Evolutionary conservation across 2,329 filamentous ascomycete genomes (phyloP), one percentile per base, ranked within the genome.

Genomic region (Curvularia lunata): DNA sequence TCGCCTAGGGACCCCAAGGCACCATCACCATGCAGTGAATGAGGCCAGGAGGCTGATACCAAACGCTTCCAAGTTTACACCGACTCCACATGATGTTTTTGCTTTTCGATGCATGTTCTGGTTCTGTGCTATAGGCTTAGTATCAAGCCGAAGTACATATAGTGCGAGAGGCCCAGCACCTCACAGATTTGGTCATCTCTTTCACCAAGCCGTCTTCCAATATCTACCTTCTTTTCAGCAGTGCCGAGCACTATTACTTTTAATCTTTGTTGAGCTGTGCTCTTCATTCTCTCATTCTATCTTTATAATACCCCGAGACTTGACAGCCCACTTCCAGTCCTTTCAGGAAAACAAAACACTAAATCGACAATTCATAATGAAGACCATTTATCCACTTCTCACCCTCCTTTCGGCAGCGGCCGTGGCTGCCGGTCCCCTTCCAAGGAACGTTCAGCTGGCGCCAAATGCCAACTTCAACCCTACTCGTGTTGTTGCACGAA

Each of bases 211-310:
- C 32, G 2, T 55, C 54, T 63, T 55, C 41, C 47, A 41, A 46
- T 59, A 56, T 48, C 37, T 56, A 56, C 54, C 55, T 62, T 63
- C 52, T 50, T 54, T 65, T 58, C 56, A 41, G 43, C 47, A 62
- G 67, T 68, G 66, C 64, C 61, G 67, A 58, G 64, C 67, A 64
- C 63, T 65, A 64, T 48, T 63, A 53, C 18, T 54, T 54, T 63
- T 66, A 61, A 64, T 67, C 37, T 4, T 53, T 46, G 54, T 55
- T 58, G 64, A 68, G 66, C 62, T 63, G 64, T 56, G 66, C 66
- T 67, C 66, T 62, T 57, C 54, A 57, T 64, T 62, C 62, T 53
- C 57, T 68, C 54, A 21, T 56, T 65, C 30, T 18, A 32, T 30
- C 21, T 10, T 53, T 48, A 4, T 53, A 52, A 49, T 59, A 54